Conservation (phyloP, 1,284 basidiomycete species). For the Fomitopsis betulina region DNA sequence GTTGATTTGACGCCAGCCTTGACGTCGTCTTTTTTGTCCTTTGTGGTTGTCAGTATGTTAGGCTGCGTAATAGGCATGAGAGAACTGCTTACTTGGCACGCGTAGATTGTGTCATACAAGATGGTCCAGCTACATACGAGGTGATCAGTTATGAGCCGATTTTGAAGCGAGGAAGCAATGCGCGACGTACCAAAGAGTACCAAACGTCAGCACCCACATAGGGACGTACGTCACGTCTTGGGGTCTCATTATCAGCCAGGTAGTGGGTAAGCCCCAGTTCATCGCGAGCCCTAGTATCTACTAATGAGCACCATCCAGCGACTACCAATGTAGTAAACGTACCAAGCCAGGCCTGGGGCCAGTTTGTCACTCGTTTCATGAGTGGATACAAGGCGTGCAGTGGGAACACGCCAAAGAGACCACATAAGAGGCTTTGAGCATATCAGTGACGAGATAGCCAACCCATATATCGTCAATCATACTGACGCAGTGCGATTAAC, state of each 20-base stretch:
- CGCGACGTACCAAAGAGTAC: conserved; percentile 30
- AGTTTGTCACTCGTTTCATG: conserved; percentile 62
- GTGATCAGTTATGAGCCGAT: too few relatives aligned
- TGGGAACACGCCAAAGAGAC: conserved; percentile 37
- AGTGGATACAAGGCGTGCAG: conserved; percentile 50
- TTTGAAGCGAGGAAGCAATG: conserved; percentile 30
- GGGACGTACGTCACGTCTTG: conserved; percentile 33
- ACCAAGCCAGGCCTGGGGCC: conserved; percentile 46
- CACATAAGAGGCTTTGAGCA: conserved; percentile 32
- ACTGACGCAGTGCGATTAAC: conserved; percentile 19
- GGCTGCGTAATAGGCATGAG: too few relatives aligned
- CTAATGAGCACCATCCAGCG: too few relatives aligned
- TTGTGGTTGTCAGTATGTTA: conserved; percentile 11
- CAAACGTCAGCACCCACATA: conserved; percentile 40
- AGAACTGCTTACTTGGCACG: conserved; percentile 25
- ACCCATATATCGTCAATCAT: too few relatives aligned
- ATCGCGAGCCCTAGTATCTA: conserved; percentile 16
- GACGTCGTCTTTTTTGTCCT: conserved; percentile 49
- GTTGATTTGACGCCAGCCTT: conserved; percentile 51
- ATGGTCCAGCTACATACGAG: conserved; percentile 64
- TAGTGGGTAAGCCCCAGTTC: conserved; percentile 21
- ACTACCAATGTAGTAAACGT: neutral
- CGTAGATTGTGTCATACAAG: conserved; percentile 63
- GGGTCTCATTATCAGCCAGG: conserved; percentile 14
- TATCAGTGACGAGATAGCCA: conserved; percentile 3